Evolutionary conservation across 148 eudicot genomes (phyloP).

Genomic region (Camellia lanceoleosa): DNA sequence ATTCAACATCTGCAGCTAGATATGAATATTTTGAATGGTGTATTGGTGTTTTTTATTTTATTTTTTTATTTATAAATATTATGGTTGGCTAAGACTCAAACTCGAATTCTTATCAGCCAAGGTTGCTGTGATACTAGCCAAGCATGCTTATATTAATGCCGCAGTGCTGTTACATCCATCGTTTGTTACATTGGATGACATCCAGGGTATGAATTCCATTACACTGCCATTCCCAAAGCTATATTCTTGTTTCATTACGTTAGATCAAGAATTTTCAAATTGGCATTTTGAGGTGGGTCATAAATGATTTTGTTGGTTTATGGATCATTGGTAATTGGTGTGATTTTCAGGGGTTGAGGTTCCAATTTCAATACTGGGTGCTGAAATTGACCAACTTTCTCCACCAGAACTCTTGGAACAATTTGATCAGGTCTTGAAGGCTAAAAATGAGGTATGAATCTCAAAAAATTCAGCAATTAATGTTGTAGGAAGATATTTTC

Average conservation of each 20-base stretch:
- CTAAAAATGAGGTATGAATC: slow-evolving; percentile 49
- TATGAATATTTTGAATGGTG: background rate
- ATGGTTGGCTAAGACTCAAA: background rate
- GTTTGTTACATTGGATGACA: slow-evolving; percentile 40
- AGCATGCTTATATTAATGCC: slow-evolving; percentile 31
- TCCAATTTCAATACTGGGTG: slow-evolving; percentile 58
- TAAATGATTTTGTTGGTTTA: background rate
- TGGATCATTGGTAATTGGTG: slow-evolving; percentile 1
- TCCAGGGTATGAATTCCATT: slow-evolving; percentile 29
- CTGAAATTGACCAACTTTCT: slow-evolving; percentile 45
- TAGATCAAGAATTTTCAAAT: background rate
- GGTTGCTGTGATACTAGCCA: slow-evolving; percentile 41
- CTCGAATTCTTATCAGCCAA: slow-evolving; percentile 31
- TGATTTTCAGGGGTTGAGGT: slow-evolving; percentile 47
- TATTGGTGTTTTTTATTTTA: too few relatives aligned
- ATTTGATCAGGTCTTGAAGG: slow-evolving; percentile 47
- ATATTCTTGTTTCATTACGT: background rate
- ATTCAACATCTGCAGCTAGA: background rate
- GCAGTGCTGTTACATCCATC: slow-evolving; percentile 47
- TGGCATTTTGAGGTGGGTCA: background rate
- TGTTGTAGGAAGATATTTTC: background rate
- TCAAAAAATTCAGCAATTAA: slow-evolving; percentile 1
- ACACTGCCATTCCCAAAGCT: background rate
- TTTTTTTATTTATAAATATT: too few relatives aligned
- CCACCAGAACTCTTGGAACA: slow-evolving; percentile 58